A percentile compares a stretch with the other conserved stretches of the same genome.
Evolutionary conservation across 306 rosid genomes (phyloP).

Genomic region (Casuarina glauca): DNA sequence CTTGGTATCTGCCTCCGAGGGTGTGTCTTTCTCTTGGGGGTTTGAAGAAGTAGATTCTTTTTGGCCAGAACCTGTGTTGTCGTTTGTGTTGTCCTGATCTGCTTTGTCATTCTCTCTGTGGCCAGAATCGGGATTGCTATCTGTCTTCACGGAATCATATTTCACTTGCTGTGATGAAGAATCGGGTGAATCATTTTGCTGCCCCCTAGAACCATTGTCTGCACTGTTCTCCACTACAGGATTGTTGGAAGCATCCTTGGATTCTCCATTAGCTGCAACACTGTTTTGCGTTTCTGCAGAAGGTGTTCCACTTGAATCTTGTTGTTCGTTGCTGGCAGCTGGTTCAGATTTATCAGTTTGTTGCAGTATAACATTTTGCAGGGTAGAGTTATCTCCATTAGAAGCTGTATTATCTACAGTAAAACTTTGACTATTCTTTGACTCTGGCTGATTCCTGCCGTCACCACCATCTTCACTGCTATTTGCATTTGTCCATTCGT

Average conservation of each 20-base stretch:
- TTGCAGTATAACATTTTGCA: slow-evolving; percentile 28
- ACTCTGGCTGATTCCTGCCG: slow-evolving; percentile 35
- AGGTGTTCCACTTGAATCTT: slow-evolving; percentile 35
- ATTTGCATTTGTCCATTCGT: slow-evolving; percentile 31
- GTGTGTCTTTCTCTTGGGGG: slow-evolving; percentile 32
- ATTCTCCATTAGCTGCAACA: slow-evolving; percentile 20
- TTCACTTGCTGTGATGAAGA: slow-evolving; percentile 50
- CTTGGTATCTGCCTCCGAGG: slow-evolving; percentile 15
- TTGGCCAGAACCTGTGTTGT: slow-evolving; percentile 32
- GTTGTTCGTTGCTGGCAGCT: slow-evolving; percentile 29
- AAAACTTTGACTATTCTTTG: slow-evolving; percentile 26
- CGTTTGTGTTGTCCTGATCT: slow-evolving; percentile 39
- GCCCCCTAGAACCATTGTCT: slow-evolving; percentile 43
- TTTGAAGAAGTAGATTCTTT: slow-evolving; percentile 10
- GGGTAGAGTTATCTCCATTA: slow-evolving; percentile 41
- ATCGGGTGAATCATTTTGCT: slow-evolving; percentile 50
- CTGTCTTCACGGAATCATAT: slow-evolving; percentile 43
- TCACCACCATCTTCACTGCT: slow-evolving; percentile 35
- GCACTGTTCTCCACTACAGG: slow-evolving; percentile 36
- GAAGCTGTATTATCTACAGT: slow-evolving; percentile 34
- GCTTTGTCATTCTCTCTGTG: slow-evolving; percentile 38
- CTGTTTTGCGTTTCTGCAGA: slow-evolving; percentile 25
- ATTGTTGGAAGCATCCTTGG: slow-evolving; percentile 32
- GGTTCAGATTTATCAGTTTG: slow-evolving; percentile 36
- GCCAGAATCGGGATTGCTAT: slow-evolving; percentile 29